Conservation (phyloP, 2,329 filamentous ascomycete species). For the Penicillium crustosum region DNA sequence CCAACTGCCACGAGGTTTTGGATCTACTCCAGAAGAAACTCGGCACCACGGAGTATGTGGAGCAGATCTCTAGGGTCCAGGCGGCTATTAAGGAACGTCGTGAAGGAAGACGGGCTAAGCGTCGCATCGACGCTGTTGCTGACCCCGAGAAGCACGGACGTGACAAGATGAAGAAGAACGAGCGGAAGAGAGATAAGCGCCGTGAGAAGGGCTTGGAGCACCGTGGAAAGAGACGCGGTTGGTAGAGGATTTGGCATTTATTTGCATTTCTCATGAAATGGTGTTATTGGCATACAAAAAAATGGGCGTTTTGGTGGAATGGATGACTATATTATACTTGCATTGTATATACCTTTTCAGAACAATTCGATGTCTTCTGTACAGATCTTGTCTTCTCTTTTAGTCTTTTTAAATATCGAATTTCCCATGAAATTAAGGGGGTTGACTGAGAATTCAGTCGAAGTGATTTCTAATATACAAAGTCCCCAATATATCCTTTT, state of each 20-base stretch:
- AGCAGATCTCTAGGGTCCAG: constrained; percentile 69
- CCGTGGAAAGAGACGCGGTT: constrained; percentile 69
- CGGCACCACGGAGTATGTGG: constrained; percentile 77
- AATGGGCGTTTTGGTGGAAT: constrained; percentile 25
- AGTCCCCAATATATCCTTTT: constrained; percentile 5
- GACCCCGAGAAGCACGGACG: constrained; percentile 75
- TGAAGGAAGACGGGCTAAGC: constrained; percentile 74
- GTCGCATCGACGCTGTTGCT: constrained; percentile 82
- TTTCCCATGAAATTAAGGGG: background rate
- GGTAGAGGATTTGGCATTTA: constrained; percentile 45
- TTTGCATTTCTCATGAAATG: constrained; percentile 20
- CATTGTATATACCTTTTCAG: constrained; percentile 26
- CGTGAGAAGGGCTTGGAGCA: constrained; percentile 76
- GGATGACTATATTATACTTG: constrained; percentile 11
- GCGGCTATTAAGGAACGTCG: constrained; percentile 70
- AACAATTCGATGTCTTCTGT: constrained; percentile 24
- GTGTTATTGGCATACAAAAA: constrained; percentile 26
- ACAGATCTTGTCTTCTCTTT: constrained; percentile 5
- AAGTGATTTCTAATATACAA: constrained; percentile 12
- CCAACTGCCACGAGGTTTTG: constrained; percentile 73
- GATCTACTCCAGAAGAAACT: constrained; percentile 80
- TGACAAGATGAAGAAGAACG: constrained; percentile 79
- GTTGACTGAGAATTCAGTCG: background rate
- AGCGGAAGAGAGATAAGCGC: constrained; percentile 78
- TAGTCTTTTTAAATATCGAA: background rate